These are phyloP conservation scores for Kodamaea nitidulidarum DNA, from an alignment of 805 yeast species.

Conservation along the genomic window DNA sequence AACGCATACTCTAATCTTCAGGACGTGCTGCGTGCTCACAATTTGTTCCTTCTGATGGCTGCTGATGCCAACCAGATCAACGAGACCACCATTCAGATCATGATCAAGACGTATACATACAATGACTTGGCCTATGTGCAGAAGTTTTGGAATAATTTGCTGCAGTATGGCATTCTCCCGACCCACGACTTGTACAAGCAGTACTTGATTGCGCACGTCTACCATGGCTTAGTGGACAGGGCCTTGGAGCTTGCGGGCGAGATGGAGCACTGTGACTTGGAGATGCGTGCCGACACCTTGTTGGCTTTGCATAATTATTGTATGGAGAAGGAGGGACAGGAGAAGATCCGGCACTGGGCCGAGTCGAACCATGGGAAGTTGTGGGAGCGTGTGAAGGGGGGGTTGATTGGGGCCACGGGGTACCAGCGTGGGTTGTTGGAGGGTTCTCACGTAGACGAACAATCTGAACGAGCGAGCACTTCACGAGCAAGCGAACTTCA, in stretches of 20 bases:
- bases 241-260: slow-evolving; percentile 51
- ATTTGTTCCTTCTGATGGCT: slow-evolving; percentile 56
- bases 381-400: slow-evolving; percentile 19
- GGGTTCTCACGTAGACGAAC: too few species aligned
- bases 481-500: too few species aligned
- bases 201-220: slow-evolving; percentile 65
- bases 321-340: slow-evolving; percentile 26
- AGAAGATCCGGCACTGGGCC: slow-evolving; percentile 34
- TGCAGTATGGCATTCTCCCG: slow-evolving; percentile 50
- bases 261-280: slow-evolving; percentile 46
- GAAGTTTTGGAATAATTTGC: slow-evolving; percentile 57
- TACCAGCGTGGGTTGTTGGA: slow-evolving; percentile 13
- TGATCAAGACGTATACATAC: slow-evolving; percentile 60
- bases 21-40: slow-evolving; percentile 53
- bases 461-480: too few species aligned
- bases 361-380: slow-evolving; percentile 23
- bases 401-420: slow-evolving; percentile 24
- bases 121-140: slow-evolving; percentile 53
- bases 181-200: slow-evolving; percentile 51
- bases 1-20: slow-evolving; percentile 59
- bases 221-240: slow-evolving; percentile 53
- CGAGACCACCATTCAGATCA: slow-evolving; percentile 60
- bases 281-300: slow-evolving; percentile 42
- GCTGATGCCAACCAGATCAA: slow-evolving; percentile 56
- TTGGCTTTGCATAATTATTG: slow-evolving; percentile 46